These are phyloP conservation scores for Gossypium davidsonii DNA, from an alignment of 441 rosid species.

Conservation along the genomic window DNA sequence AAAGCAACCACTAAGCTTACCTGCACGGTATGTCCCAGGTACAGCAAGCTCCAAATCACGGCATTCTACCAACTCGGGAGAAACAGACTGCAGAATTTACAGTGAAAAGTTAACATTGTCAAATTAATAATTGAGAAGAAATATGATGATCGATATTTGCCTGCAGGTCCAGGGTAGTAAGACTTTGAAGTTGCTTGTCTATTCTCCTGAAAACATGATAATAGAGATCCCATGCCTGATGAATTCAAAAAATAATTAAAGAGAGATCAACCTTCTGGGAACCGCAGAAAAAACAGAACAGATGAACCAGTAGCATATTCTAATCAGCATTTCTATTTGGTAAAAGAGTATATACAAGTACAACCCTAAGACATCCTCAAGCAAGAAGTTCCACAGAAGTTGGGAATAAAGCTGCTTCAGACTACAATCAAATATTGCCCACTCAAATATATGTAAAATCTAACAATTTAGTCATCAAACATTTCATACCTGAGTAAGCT, in stretches of 20 bases:
- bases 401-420: neutral
- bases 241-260: slow-evolving; percentile 24
- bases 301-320: neutral
- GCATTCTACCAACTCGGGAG: slow-evolving; percentile 91
- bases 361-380: neutral
- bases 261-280: neutral
- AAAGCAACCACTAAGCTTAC: slow-evolving; percentile 30
- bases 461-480: neutral
- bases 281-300: neutral
- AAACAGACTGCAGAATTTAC: slow-evolving; percentile 61
- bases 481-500: slow-evolving; percentile 80
- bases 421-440: neutral
- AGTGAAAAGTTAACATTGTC: slow-evolving; percentile 23
- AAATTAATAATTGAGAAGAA: slow-evolving; percentile 12
- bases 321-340: neutral
- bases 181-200: slow-evolving; percentile 91
- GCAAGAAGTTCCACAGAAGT: neutral
- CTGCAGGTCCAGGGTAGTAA: slow-evolving; percentile 90
- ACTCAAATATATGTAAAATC: neutral
- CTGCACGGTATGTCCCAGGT: slow-evolving; percentile 96
- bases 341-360: neutral
- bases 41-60: slow-evolving; percentile 95
- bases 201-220: slow-evolving; percentile 94
- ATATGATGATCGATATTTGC: slow-evolving; percentile 30
- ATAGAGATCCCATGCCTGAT: slow-evolving; percentile 98